phyloP scores from a whole-genome alignment of 148 eudicot genomes.

The Drosera capensis region DNA sequence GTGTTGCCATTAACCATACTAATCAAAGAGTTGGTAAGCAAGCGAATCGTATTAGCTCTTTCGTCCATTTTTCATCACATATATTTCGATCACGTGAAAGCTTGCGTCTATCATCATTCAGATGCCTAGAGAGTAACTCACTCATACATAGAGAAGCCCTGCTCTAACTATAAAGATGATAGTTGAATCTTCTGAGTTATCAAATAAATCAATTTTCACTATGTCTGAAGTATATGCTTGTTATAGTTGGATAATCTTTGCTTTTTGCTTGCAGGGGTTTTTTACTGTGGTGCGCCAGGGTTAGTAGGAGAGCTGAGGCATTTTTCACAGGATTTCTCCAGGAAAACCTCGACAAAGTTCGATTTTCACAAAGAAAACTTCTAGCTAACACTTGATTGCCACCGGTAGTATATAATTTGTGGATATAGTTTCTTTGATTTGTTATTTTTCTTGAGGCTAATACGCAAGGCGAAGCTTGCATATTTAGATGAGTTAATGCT shows the following conservation, averaged over 20 bases:
- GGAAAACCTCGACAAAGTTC: conserved; percentile 29
- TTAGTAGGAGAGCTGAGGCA: conserved; percentile 19
- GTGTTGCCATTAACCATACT: conserved; percentile 25
- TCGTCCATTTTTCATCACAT: background rate
- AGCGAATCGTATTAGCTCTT: background rate
- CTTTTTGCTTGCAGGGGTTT: conserved; percentile 21
- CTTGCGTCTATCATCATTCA: background rate
- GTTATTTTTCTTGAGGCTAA: too few species aligned
- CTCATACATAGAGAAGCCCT: too few species aligned
- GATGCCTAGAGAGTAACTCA: too few species aligned
- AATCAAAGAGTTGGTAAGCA: conserved; percentile 35
- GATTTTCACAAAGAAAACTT: conserved; percentile 45
- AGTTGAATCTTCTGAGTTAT: background rate
- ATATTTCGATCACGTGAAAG: background rate
- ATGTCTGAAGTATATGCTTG: too few species aligned
- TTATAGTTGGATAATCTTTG: background rate
- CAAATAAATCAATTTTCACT: background rate
- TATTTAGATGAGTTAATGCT: too few species aligned
- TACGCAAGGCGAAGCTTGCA: too few species aligned
- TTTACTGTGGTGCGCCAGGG: conserved; percentile 38
- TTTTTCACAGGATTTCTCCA: conserved; percentile 22
- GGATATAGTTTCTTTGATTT: too few species aligned
- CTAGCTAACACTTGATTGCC: too few species aligned
- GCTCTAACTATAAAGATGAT: background rate
- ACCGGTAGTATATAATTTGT: too few species aligned